A percentile compares a stretch with the other conserved stretches of the same genome.
Evolutionary conservation across 805 yeast genomes (phyloP).

Genomic region (Wickerhamiella parazyma): DNA sequence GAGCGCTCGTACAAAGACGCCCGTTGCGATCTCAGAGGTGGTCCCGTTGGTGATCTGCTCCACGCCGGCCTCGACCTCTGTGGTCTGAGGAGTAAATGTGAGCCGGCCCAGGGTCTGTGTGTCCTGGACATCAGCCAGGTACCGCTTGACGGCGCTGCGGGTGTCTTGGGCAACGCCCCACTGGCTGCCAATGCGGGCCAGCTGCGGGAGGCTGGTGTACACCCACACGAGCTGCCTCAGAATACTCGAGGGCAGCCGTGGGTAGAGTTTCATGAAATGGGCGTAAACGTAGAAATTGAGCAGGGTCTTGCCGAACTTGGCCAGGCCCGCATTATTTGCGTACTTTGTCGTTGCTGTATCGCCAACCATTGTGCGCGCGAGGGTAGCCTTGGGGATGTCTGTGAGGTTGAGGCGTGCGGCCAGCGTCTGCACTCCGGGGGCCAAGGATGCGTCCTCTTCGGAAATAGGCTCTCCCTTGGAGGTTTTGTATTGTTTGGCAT

Average conservation of each 20-base stretch:
- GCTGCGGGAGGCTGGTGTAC: slow-evolving; percentile 52
- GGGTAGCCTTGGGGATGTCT: slow-evolving; percentile 43
- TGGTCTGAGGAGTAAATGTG: slow-evolving; percentile 16
- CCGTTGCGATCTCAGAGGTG: slow-evolving; percentile 28
- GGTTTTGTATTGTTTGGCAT: slow-evolving; percentile 16
- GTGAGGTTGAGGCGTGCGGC: slow-evolving; percentile 56
- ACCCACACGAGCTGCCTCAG: slow-evolving; percentile 65
- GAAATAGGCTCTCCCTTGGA: slow-evolving; percentile 26
- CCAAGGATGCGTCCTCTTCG: slow-evolving; percentile 40
- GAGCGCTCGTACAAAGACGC: slow-evolving; percentile 67
- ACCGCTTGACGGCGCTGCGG: slow-evolving; percentile 48
- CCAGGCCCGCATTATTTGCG: slow-evolving; percentile 65
- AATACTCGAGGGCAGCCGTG: slow-evolving; percentile 76
- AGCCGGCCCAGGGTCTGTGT: slow-evolving; percentile 47
- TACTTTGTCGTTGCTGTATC: slow-evolving; percentile 31
- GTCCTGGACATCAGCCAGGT: slow-evolving; percentile 53
- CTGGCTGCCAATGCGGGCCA: slow-evolving; percentile 48
- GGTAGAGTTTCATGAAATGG: slow-evolving; percentile 59
- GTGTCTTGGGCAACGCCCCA: slow-evolving; percentile 88
- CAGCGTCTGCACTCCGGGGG: slow-evolving; percentile 65
- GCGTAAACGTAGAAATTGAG: slow-evolving; percentile 66
- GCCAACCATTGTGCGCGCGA: slow-evolving; percentile 73
- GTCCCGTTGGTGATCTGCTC: slow-evolving; percentile 4
- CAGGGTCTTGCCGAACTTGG: slow-evolving; percentile 69
- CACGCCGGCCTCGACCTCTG: slow-evolving; percentile 12